A percentile compares a stretch with the other conserved stretches of the same genome.
Evolutionary conservation across 495 filamentous ascomycete genomes (phyloP).

Genomic region (Penicillium simplicissimum): DNA sequence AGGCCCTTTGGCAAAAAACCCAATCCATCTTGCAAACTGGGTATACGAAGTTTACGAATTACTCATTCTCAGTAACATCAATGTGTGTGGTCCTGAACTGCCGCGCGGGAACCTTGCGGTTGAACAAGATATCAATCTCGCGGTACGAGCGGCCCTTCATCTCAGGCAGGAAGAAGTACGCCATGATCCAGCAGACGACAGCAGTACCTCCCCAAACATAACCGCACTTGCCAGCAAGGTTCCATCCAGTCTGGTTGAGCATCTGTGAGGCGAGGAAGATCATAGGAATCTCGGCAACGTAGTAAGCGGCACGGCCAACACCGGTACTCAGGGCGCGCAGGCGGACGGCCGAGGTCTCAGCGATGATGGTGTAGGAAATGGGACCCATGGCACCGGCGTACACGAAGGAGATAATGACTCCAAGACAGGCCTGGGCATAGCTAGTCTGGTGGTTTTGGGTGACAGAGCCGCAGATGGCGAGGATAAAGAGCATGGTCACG

Average conservation of each 20-base stretch:
- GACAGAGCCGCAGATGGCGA: conserved; percentile 50
- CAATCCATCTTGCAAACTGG: not conserved
- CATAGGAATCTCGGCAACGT: conserved; percentile 48
- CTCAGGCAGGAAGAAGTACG: conserved; percentile 38
- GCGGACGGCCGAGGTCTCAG: conserved; percentile 57
- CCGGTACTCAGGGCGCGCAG: conserved; percentile 53
- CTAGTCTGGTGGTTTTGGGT: conserved; percentile 29
- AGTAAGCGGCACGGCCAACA: conserved; percentile 51
- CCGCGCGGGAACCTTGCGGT: conserved; percentile 30
- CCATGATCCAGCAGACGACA: conserved; percentile 26
- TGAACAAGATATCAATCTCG: conserved; percentile 47
- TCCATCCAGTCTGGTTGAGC: conserved; percentile 44
- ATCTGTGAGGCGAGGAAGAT: conserved; percentile 51
- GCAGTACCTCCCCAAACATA: conserved; percentile 39
- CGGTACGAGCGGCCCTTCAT: conserved; percentile 41
- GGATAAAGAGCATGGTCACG: conserved; percentile 30
- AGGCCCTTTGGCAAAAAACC: too few relatives aligned
- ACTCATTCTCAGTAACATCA: conserved; percentile 55
- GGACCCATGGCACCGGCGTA: conserved; percentile 45
- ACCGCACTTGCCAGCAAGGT: conserved; percentile 36
- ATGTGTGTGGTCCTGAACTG: conserved; percentile 48
- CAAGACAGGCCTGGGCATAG: conserved; percentile 52
- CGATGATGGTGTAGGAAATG: conserved; percentile 58
- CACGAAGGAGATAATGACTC: conserved; percentile 54
- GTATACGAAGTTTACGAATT: conserved; percentile 1